phyloP scores from a whole-genome alignment of 352 stramenopile species.

The Pythium brachiatum region DNA sequence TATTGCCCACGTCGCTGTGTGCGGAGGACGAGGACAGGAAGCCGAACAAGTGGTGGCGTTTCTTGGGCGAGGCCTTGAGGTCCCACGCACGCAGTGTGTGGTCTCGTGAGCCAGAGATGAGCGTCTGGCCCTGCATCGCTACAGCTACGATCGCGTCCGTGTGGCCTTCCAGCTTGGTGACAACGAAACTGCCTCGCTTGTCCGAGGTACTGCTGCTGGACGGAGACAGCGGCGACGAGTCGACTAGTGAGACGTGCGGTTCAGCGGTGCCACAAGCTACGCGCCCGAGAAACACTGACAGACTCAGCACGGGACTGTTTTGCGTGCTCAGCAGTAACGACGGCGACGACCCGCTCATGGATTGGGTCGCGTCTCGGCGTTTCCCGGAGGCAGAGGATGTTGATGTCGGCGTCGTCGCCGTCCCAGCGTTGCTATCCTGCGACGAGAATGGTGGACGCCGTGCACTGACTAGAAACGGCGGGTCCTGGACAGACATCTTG shows the following conservation, averaged over 20 bases:
- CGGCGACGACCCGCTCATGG: not conserved
- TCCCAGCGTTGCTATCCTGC: not conserved
- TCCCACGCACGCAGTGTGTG: constrained; percentile 75
- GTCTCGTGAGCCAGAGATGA: constrained; percentile 72
- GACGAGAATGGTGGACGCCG: not conserved
- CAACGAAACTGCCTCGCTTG: constrained; percentile 21
- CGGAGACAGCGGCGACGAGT: constrained; percentile 22
- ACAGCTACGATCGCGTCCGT: constrained; percentile 49
- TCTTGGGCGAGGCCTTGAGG: constrained; percentile 54
- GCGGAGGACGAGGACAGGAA: constrained; percentile 45
- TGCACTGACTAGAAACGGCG: not conserved
- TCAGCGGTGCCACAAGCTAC: constrained; percentile 53
- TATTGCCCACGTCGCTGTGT: constrained; percentile 22
- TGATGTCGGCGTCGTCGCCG: not conserved
- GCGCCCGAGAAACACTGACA: constrained; percentile 46
- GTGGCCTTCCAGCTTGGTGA: constrained; percentile 51
- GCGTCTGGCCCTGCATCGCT: constrained; percentile 52
- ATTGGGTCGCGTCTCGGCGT: constrained; percentile 7
- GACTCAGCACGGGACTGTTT: constrained; percentile 42
- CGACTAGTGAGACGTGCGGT: constrained; percentile 38
- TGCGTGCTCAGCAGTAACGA: constrained; percentile 11
- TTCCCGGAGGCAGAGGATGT: not conserved
- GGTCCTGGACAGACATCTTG: constrained; percentile 68
- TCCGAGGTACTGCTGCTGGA: constrained; percentile 19
- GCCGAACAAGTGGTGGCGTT: constrained; percentile 48